Percentiles rank a stretch among this genome's conserved stretches.
Conservation (phyloP, 768 basidiomycete species). For the Tricholoma bakamatsutake region DNA sequence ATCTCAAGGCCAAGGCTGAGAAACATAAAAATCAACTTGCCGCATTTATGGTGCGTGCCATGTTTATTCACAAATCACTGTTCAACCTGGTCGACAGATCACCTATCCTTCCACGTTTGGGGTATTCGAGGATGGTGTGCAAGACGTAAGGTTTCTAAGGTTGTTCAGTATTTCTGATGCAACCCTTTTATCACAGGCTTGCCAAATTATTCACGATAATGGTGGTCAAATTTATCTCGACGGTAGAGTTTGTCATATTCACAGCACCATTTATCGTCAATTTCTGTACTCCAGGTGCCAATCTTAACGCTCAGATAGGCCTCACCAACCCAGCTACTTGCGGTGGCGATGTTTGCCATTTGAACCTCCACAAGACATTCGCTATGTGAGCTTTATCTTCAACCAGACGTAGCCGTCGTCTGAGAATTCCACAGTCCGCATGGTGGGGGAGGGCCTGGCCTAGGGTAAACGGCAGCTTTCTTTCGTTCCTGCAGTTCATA, state of each 20-base stretch:
- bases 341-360: conserved; percentile 96
- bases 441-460: conserved; percentile 95
- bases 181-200: conserved; percentile 47
- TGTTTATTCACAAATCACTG: not conserved
- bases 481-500: conserved; percentile 3
- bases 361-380: conserved; percentile 98
- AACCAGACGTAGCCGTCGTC: not conserved
- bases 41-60: conserved; percentile 78
- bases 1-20: conserved; percentile 83
- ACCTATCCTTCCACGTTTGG: conserved; percentile 98
- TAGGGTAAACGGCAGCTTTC: conserved; percentile 51
- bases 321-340: conserved; percentile 91
- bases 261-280: not conserved
- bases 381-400: conserved; percentile 60
- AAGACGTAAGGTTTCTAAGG: conserved; percentile 40
- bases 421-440: conserved; percentile 59
- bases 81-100: conserved; percentile 45
- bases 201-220: conserved; percentile 88
- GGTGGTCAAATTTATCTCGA: conserved; percentile 98
- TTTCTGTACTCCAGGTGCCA: conserved; percentile 51
- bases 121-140: conserved; percentile 91
- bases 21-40: conserved; percentile 89
- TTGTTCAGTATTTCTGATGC: not conserved
- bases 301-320: conserved; percentile 91
- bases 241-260: conserved; percentile 34